Base-by-base conservation (phyloP, 306 rosid genomes). In the Fragaria iinumae region DNA sequence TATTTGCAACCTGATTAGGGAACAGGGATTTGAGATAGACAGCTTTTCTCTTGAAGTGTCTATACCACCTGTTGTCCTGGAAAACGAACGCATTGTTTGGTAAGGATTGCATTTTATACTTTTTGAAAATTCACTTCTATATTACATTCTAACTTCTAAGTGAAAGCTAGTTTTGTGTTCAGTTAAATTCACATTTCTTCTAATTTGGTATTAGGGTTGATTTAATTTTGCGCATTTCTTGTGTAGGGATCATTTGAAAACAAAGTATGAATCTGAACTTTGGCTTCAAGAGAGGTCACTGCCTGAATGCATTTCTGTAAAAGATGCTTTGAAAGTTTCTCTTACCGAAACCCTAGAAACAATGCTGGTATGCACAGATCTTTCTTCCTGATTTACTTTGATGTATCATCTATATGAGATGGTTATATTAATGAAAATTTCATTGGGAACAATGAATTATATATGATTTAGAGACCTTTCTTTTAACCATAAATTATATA, bases 1-100 rank as follows among this genome's bases (percentile, higher is more conserved):
- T 72, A 82, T 95, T 82, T 85, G 90, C 14, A 80, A 85, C 34
- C 63, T 73, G 77, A 80, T 92, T 12, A 92, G 81, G 77, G 77
- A 29, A 55, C 86, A 89, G 6, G 89, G 88, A 43, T 81, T 80
- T 84, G 87, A 87, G 60, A 81, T 85, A 29, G 88, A 89, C 69
- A 71, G 80, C 39, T 88, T 92, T 83, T 95, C 93, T 78, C 89
- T 92, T 27, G 90, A 95, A 88, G 88, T 92, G 75, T 89, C 96
- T 50, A 49, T 90, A 55, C 97, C 97, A 20, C 77, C 90, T 1
- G 43, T 83, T 73, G 39, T 88, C 66, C 82, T 76, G 67, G 85
- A 89, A 63, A 95, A 87, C 32, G 97, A 92, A 52, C 77, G 16
- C 72, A 72, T 72, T 55, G 67, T 91, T 67, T 80, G 89, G 96